Percentiles rank a stretch among this genome's conserved stretches.
Conservation (phyloP, 2,329 filamentous ascomycete genomes). For the Epichloe hybrida region DNA sequence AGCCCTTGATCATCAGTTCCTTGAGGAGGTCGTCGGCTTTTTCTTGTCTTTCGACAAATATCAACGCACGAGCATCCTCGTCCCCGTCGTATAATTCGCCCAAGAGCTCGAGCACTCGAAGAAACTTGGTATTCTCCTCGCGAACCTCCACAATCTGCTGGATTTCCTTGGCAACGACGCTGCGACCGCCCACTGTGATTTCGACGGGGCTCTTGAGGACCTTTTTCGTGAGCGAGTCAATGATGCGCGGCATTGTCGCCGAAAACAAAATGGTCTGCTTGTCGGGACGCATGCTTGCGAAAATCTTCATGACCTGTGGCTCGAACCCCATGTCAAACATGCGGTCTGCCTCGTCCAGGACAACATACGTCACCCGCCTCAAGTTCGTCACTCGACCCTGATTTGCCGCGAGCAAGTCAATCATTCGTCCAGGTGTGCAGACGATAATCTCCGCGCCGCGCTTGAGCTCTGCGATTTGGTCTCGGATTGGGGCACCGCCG, state of each 20-base stretch:
- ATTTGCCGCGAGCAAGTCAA: slow-evolving; percentile 87
- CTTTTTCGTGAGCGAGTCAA: slow-evolving; percentile 83
- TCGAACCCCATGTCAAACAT: slow-evolving; percentile 99
- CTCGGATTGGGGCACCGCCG: slow-evolving; percentile 88
- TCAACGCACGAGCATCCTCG: slow-evolving; percentile 76
- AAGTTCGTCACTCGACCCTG: slow-evolving; percentile 89
- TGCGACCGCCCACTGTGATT: slow-evolving; percentile 82
- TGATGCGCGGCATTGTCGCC: slow-evolving; percentile 87
- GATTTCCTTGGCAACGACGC: slow-evolving; percentile 79
- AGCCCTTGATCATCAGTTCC: slow-evolving; percentile 70
- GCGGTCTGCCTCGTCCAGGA: slow-evolving; percentile 91
- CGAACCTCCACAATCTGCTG: slow-evolving; percentile 85
- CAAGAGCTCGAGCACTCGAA: slow-evolving; percentile 70
- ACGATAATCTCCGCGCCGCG: slow-evolving; percentile 91
- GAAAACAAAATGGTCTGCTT: slow-evolving; percentile 93
- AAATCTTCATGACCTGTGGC: slow-evolving; percentile 93
- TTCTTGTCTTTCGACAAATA: slow-evolving; percentile 88
- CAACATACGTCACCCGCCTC: slow-evolving; percentile 78
- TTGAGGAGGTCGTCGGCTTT: slow-evolving; percentile 70
- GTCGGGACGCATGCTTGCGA: slow-evolving; percentile 81
- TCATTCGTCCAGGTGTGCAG: slow-evolving; percentile 88
- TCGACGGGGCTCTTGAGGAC: slow-evolving; percentile 75
- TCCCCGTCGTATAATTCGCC: slow-evolving; percentile 77
- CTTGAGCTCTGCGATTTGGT: slow-evolving; percentile 94
- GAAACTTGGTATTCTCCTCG: slow-evolving; percentile 70